phyloP scores from a whole-genome alignment of 75 land plant species.

The Cupressus sempervirens region DNA sequence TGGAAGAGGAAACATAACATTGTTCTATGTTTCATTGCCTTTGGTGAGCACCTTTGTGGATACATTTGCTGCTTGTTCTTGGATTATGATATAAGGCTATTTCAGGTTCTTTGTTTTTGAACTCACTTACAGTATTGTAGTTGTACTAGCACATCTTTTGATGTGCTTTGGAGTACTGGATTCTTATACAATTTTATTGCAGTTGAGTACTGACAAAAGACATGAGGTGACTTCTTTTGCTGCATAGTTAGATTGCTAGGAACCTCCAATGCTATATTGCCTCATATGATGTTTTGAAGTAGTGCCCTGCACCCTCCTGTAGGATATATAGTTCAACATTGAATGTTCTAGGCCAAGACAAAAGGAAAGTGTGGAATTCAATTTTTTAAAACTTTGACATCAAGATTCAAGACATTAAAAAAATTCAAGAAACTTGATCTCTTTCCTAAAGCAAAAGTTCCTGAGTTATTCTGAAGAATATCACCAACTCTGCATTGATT shows the following conservation, averaged over 20 bases:
- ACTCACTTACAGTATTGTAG: not conserved
- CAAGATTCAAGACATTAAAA: not conserved
- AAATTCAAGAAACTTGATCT: not conserved
- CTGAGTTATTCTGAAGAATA: too few relatives aligned
- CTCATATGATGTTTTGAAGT: too few relatives aligned
- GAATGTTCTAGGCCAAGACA: not conserved
- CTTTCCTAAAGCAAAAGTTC: not conserved
- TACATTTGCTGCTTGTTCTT: not conserved
- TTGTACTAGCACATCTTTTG: too few relatives aligned
- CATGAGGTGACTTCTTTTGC: not conserved
- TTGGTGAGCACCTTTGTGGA: not conserved
- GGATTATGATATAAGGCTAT: not conserved
- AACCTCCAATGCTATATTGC: not conserved
- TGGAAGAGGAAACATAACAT: not conserved
- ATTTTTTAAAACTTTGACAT: not conserved
- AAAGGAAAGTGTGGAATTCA: not conserved
- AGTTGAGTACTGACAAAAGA: too few relatives aligned
- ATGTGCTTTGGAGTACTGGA: not conserved
- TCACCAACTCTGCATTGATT: too few relatives aligned
- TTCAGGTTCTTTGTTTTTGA: not conserved
- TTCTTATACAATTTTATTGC: not conserved
- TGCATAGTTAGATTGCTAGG: not conserved
- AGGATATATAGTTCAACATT: not conserved
- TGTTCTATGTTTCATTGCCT: not conserved
- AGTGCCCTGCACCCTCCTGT: not conserved